Base-by-base conservation (phyloP, 192 early-diverging fungal genomes). In the Entophlyctis luteolus region DNA sequence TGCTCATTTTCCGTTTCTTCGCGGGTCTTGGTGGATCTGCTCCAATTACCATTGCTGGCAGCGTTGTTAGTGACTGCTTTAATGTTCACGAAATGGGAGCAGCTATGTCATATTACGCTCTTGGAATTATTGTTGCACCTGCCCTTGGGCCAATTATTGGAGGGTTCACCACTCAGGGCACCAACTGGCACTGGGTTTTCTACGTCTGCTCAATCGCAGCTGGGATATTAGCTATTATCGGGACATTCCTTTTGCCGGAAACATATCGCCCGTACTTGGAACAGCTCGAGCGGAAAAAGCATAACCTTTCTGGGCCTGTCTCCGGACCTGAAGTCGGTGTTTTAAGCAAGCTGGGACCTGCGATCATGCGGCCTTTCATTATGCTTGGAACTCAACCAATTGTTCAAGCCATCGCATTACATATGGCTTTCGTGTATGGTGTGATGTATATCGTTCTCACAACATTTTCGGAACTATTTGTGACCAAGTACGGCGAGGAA, bases 161-260 rank as follows among this genome's bases (percentile, higher is more conserved):
- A 14, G 84, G 84, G 3, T 77, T 79, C 34, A 70, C 81, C 27
- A 78, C 79, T 1, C 62, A 85, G 47, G 53, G n/a, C 14, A 59
- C 71, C 4, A 75, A 75, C 23, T 85, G 83, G 83, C 78, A 77
- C 22, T 82, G 79, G 79, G 67, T 83, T 12, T 89, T 87, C 55
- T 86, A 84, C 76, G 70, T 82, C 14, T 74, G 79, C 33, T 47
- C 77, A 2, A 87, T 87, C 20, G 70, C 83, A 54, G 75, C 77
- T 55, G 87, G 81, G 0, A 38, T 74, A 16, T 67, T 86, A 54
- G 54, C 76, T 29, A 48, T 84, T 20, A 28, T 82, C n/a, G 76
- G 75, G 0, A 65, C 78, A 18, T 74, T 86, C 57, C 77, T 82
- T 25, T 48, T 86, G 53, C 81, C 85, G 16, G 87, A 89, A 66